Conservation (phyloP, 345 rosid genomes). For the Linum trigynum region DNA sequence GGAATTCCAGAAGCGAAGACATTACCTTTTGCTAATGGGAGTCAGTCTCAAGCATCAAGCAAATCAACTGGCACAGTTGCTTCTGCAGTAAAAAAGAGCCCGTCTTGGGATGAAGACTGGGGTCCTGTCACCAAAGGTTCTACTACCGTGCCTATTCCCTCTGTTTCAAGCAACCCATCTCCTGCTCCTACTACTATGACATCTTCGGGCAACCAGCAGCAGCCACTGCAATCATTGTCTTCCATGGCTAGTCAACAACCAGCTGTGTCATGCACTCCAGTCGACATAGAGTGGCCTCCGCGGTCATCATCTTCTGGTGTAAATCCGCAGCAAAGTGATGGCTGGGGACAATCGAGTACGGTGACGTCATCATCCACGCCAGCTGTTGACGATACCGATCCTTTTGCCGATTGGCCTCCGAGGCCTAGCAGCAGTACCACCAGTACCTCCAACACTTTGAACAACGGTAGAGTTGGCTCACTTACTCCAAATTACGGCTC, state of each 20-base stretch:
- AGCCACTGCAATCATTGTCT: constrained; percentile 30
- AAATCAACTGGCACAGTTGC: constrained; percentile 40
- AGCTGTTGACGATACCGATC: constrained; percentile 64
- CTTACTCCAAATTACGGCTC: constrained; percentile 19
- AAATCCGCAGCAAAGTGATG: constrained; percentile 23
- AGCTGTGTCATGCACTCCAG: constrained; percentile 51
- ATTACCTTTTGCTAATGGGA: constrained; percentile 33
- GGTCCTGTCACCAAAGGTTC: constrained; percentile 39
- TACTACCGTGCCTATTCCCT: constrained; percentile 15
- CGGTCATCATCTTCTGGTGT: constrained; percentile 28
- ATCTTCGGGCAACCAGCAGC: constrained; percentile 3
- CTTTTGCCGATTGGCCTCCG: constrained; percentile 93
- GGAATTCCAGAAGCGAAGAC: constrained; percentile 50
- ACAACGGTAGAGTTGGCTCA: constrained; percentile 31
- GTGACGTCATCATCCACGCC: constrained; percentile 31
- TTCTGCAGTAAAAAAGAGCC: constrained; percentile 35
- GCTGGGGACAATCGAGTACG: constrained; percentile 30
- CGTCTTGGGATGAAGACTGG: constrained; percentile 94
- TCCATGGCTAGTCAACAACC: constrained; percentile 34
- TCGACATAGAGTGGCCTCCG: constrained; percentile 93
- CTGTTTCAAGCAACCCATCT: constrained; percentile 14
- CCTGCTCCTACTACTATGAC: neutral
- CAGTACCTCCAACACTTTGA: constrained; percentile 26
- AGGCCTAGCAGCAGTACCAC: constrained; percentile 30
- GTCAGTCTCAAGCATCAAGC: constrained; percentile 37